These are phyloP conservation scores for Aspergillus leporis DNA, from an alignment of 495 filamentous ascomycete genomes.

Conservation along the genomic window DNA sequence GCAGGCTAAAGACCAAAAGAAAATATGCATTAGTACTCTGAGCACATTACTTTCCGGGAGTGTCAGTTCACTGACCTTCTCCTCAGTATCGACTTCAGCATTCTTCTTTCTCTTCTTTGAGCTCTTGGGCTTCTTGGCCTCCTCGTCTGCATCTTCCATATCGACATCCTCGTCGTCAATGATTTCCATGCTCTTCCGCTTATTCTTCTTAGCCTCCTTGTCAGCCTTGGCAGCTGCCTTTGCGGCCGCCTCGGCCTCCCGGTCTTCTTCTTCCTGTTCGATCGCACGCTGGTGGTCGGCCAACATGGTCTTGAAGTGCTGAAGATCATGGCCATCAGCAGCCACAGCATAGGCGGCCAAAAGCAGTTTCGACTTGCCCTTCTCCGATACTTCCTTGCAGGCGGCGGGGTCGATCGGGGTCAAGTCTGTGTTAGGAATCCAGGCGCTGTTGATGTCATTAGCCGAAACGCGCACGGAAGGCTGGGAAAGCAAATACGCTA, in stretches of 20 bases:
- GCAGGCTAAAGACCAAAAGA: constrained; percentile 37
- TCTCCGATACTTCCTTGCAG: constrained; percentile 60
- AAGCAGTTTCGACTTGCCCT: constrained; percentile 74
- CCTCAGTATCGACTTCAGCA: constrained; percentile 57
- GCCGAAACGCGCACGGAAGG: constrained; percentile 4
- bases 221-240: constrained; percentile 62
- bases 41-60: background rate
- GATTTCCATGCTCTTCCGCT: constrained; percentile 59
- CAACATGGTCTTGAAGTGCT: constrained; percentile 76
- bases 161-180: constrained; percentile 67
- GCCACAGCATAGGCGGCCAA: constrained; percentile 73
- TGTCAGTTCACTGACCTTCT: constrained; percentile 21
- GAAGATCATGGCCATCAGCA: constrained; percentile 65
- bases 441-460: constrained; percentile 60
- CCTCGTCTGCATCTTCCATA: constrained; percentile 68
- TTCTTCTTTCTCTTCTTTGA: constrained; percentile 71
- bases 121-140: constrained; percentile 53
- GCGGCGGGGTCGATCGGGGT: constrained; percentile 69
- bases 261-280: constrained; percentile 62
- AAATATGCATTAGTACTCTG: constrained; percentile 10
- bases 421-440: constrained; percentile 79
- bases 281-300: constrained; percentile 57
- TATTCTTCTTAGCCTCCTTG: constrained; percentile 60
- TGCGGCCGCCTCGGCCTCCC: constrained; percentile 56
- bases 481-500: constrained; percentile 18